Conservation (phyloP, 345 rosid species). For the Heritiera fomes region DNA sequence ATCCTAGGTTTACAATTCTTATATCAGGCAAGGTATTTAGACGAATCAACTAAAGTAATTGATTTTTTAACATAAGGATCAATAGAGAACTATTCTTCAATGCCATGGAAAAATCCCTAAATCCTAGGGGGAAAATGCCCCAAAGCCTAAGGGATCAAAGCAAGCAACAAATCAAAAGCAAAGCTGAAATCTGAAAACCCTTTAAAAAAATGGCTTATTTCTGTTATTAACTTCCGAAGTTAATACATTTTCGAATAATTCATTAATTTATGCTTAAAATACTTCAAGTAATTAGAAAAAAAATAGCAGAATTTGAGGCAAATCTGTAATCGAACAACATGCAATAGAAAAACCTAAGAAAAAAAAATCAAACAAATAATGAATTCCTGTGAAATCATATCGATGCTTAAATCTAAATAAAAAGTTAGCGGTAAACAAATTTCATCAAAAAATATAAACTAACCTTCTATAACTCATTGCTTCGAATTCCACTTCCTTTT, state of each 20-base stretch:
- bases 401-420: not conserved
- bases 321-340: not conserved
- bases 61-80: not conserved
- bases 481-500: not conserved
- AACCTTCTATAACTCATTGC: conserved; percentile 22
- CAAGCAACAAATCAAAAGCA: not conserved
- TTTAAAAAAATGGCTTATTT: not conserved
- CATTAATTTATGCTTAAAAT: not conserved
- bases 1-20: not conserved
- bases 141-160: conserved; percentile 7
- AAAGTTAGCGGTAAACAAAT: not conserved
- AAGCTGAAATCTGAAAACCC: conserved; percentile 2
- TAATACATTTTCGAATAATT: not conserved
- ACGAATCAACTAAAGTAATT: not conserved
- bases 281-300: not conserved
- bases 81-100: not conserved
- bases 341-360: not conserved
- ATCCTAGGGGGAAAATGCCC: not conserved
- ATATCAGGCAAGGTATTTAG: not conserved
- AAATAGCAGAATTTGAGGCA: not conserved
- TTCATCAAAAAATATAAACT: not conserved
- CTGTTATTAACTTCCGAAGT: not conserved
- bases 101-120: not conserved
- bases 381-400: not conserved
- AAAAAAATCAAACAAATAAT: not conserved